Evolutionary conservation across 2,329 filamentous ascomycete species (phyloP).

Genomic region (Neofusicoccum ribis): DNA sequence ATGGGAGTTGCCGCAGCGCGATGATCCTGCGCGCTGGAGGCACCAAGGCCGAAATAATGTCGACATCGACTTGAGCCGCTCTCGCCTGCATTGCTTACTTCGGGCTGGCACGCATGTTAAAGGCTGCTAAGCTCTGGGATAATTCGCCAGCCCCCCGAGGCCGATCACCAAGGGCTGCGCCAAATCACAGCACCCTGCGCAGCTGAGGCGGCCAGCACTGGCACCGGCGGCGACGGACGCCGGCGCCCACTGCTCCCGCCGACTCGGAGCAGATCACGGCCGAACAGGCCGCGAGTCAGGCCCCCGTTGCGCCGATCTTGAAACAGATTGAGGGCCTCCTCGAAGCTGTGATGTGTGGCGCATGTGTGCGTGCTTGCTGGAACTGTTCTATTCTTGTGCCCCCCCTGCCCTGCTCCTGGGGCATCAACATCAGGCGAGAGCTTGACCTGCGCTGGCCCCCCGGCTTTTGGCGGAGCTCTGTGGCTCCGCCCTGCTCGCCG

Average conservation of each 20-base stretch:
- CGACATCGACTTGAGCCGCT: slow-evolving; percentile 7
- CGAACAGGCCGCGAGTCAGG: slow-evolving; percentile 12
- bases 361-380: neutral
- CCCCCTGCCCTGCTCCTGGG: slow-evolving; percentile 14
- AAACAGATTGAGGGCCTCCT: slow-evolving; percentile 13
- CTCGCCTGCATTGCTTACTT: neutral
- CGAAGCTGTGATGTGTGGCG: slow-evolving; percentile 3
- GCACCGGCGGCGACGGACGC: neutral
- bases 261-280: slow-evolving; percentile 6
- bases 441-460: slow-evolving; percentile 4
- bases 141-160: slow-evolving; percentile 8
- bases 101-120: neutral
- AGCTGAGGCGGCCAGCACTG: neutral
- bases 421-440: slow-evolving; percentile 11
- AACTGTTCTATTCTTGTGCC: slow-evolving; percentile 10
- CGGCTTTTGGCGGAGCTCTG: neutral
- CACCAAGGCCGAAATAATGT: slow-evolving; percentile 2
- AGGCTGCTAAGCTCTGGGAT: neutral
- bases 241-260: neutral
- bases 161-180: slow-evolving; percentile 2
- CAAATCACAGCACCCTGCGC: neutral
- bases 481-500: no score
- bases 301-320: slow-evolving; percentile 11
- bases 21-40: neutral
- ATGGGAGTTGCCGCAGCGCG: slow-evolving; percentile 11